A percentile compares a stretch with the other conserved stretches of the same genome.
phyloP scores from a whole-genome alignment of 352 stramenopile species.

The Achlya hypogyna region DNA sequence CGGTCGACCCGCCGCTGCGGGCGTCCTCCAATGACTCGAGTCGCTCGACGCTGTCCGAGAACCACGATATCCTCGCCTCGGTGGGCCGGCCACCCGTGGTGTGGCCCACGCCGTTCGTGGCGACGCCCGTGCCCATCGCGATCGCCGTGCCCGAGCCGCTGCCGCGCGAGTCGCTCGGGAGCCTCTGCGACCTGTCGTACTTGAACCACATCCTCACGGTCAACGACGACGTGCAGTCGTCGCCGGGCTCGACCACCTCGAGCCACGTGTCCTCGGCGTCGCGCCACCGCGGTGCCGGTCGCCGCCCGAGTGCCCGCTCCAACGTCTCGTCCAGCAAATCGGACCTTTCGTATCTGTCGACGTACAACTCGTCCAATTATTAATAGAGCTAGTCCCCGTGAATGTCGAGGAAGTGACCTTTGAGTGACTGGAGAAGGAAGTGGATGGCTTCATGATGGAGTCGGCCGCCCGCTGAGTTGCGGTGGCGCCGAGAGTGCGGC shows the following conservation, averaged over 20 bases:
- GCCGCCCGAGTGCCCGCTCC: background rate
- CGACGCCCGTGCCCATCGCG: background rate
- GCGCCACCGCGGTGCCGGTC: background rate
- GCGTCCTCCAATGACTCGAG: background rate
- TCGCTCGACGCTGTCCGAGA: background rate
- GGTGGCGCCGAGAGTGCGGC: no score
- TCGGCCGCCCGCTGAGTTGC: no score
- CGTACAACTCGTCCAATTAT: constrained; percentile 8
- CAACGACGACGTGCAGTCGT: background rate
- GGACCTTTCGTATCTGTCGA: constrained; percentile 21
- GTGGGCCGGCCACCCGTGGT: background rate
- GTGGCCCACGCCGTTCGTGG: background rate
- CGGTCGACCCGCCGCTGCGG: background rate
- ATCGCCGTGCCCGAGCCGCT: constrained; percentile 2
- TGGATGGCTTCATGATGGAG: no score
- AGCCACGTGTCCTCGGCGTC: background rate
- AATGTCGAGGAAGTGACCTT: no score
- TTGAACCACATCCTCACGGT: constrained; percentile 2
- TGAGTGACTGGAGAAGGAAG: no score
- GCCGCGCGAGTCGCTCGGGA: constrained; percentile 22
- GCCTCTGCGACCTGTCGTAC: constrained; percentile 17
- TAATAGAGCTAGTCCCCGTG: constrained; percentile 1
- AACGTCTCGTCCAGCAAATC: constrained; percentile 17
- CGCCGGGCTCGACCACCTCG: background rate
- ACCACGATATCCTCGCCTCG: background rate